A percentile compares a stretch with the other conserved stretches of the same genome.
Evolutionary conservation across 1,139 yeast genomes (phyloP).

Genomic region (Yamadazyma siamensis): DNA sequence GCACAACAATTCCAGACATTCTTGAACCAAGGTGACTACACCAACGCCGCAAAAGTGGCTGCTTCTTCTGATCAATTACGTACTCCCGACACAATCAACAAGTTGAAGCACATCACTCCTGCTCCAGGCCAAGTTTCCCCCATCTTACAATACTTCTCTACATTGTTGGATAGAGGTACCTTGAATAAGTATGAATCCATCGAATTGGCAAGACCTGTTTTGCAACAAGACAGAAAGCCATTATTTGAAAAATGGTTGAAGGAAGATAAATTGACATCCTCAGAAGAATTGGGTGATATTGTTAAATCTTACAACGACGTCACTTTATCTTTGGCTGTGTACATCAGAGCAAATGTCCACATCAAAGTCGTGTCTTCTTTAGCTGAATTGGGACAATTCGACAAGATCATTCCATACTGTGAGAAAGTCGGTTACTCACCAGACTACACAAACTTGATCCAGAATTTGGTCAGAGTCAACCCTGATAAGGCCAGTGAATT

Average conservation of each 20-base stretch:
- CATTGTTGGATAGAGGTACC: slow-evolving; percentile 88
- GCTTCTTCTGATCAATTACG: slow-evolving; percentile 93
- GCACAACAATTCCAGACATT: slow-evolving; percentile 87
- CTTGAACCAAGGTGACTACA: slow-evolving; percentile 81
- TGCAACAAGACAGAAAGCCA: slow-evolving; percentile 93
- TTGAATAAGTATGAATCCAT: slow-evolving; percentile 91
- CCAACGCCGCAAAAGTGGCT: slow-evolving; percentile 94
- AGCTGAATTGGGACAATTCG: slow-evolving; percentile 96
- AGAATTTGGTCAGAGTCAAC: slow-evolving; percentile 83
- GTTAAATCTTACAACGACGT: slow-evolving; percentile 81
- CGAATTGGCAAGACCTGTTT: slow-evolving; percentile 92
- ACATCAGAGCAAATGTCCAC: slow-evolving; percentile 79
- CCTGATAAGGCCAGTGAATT: slow-evolving; percentile 99
- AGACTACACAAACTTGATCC: slow-evolving; percentile 85
- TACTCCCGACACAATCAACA: slow-evolving; percentile 91
- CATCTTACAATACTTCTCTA: slow-evolving; percentile 87
- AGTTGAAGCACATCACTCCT: slow-evolving; percentile 88
- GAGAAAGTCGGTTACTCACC: slow-evolving; percentile 87
- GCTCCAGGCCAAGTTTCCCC: slow-evolving; percentile 96
- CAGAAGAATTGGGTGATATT: slow-evolving; percentile 96
- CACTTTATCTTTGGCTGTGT: slow-evolving; percentile 86
- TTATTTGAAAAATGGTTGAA: slow-evolving; percentile 94
- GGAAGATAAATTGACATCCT: slow-evolving; percentile 88
- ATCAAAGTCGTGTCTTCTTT: slow-evolving; percentile 88
- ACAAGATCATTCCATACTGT: slow-evolving; percentile 91